Evolutionary conservation across 2,329 filamentous ascomycete genomes (phyloP).

Genomic region (Mollisia scopiformis): DNA sequence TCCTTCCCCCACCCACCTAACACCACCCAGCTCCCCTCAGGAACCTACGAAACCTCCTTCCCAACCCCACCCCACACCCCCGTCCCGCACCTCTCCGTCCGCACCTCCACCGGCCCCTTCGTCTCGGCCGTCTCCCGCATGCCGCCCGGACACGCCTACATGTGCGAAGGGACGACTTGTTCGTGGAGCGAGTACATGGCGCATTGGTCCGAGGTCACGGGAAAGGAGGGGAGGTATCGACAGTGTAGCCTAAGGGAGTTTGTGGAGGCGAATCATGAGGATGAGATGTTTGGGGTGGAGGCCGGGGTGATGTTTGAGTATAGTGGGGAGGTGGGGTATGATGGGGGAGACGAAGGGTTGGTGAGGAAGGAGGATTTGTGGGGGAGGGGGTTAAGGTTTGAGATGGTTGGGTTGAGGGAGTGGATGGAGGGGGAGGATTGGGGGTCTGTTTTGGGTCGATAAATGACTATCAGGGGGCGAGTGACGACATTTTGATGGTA

Average conservation of each 20-base stretch:
- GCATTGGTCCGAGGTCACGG: conserved; percentile 19
- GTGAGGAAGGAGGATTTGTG: conserved; percentile 23
- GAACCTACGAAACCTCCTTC: conserved; percentile 51
- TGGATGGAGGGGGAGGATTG: conserved; percentile 23
- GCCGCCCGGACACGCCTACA: conserved; percentile 25
- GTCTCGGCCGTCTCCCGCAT: conserved; percentile 33
- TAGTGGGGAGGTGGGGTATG: conserved; percentile 37
- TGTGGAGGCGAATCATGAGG: conserved; percentile 37
- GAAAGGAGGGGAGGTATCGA: conserved; percentile 9
- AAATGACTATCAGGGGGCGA: too few relatives aligned
- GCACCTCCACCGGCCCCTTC: conserved; percentile 42
- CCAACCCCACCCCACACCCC: conserved; percentile 42
- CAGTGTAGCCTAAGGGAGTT: conserved; percentile 22
- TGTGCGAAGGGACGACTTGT: conserved; percentile 11
- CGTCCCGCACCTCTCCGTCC: conserved; percentile 50
- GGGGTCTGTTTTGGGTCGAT: conserved; percentile 35
- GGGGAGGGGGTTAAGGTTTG: conserved; percentile 34
- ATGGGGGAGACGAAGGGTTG: conserved; percentile 36
- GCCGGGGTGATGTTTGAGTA: conserved; percentile 37
- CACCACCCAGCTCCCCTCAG: conserved; percentile 41
- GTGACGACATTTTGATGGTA: too few relatives aligned
- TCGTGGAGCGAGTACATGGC: conserved; percentile 23
- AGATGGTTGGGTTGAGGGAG: conserved; percentile 20
- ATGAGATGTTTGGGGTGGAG: conserved; percentile 30
- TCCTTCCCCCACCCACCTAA: background rate